phyloP scores from a whole-genome alignment of 2,329 filamentous ascomycete species.

The Aspergillus amoenus region DNA sequence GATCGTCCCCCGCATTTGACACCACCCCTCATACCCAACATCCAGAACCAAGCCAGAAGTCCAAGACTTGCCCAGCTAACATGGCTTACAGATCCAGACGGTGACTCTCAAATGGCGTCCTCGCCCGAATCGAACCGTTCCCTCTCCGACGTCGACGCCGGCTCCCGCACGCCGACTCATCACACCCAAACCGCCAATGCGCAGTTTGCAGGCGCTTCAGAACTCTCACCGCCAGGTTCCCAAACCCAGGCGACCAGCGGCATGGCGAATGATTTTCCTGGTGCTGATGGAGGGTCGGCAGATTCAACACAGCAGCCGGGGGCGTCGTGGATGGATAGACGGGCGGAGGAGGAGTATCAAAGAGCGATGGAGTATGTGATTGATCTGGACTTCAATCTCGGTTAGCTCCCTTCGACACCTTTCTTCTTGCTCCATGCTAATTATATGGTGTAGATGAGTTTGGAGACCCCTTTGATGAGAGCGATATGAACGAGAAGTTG shows the following conservation, averaged over 20 bases:
- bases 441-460: constrained; percentile 38
- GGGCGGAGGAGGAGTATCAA: constrained; percentile 56
- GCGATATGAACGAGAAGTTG: constrained; percentile 34
- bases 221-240: constrained; percentile 57
- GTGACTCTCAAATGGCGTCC: constrained; percentile 58
- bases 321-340: constrained; percentile 56
- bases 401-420: constrained; percentile 29
- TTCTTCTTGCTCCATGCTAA: not conserved
- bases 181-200: constrained; percentile 21
- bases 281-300: not conserved
- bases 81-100: constrained; percentile 47
- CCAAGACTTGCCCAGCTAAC: not conserved
- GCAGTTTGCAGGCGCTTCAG: constrained; percentile 33
- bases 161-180: constrained; percentile 45
- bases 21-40: not conserved
- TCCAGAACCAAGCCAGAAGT: not conserved
- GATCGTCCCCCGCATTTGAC: not conserved
- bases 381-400: constrained; percentile 52
- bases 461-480: constrained; percentile 47
- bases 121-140: constrained; percentile 39
- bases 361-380: constrained; percentile 51
- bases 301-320: constrained; percentile 37
- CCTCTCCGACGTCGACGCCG: constrained; percentile 39
- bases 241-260: constrained; percentile 32
- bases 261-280: not conserved